Conservation (phyloP, 805 yeast genomes). For the Hanseniaspora thailandica region DNA sequence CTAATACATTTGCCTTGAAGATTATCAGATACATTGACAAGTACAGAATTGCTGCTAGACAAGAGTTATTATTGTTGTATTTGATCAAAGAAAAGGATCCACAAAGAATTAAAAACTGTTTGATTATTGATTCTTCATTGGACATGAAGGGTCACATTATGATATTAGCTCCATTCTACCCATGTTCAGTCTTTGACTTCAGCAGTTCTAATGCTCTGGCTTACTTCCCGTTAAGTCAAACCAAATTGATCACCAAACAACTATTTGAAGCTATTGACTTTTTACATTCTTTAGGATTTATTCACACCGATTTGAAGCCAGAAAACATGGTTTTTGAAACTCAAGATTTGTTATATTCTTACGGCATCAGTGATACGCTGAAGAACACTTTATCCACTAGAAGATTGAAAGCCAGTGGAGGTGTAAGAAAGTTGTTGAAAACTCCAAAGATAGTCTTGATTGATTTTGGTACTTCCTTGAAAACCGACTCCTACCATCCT, state of each 20-base stretch:
- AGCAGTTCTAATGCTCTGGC: conserved; percentile 69
- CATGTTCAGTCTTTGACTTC: conserved; percentile 80
- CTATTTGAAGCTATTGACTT: conserved; percentile 74
- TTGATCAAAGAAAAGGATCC: conserved; percentile 28
- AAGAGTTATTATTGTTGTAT: conserved; percentile 67
- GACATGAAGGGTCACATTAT: conserved; percentile 52
- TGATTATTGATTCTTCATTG: conserved; percentile 6
- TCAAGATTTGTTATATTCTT: conserved; percentile 21
- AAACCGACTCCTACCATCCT: conserved; percentile 87
- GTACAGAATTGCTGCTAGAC: conserved; percentile 89
- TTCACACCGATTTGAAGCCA: conserved; percentile 94
- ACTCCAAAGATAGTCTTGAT: conserved; percentile 79
- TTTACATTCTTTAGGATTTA: conserved; percentile 75
- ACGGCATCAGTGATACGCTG: conserved; percentile 20
- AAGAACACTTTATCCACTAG: conserved; percentile 23
- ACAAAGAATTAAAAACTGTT: conserved; percentile 24
- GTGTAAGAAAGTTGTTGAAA: conserved; percentile 35
- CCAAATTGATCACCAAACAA: conserved; percentile 80
- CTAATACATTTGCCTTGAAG: conserved; percentile 51
- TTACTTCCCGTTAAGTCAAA: conserved; percentile 90
- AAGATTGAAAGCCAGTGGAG: conserved; percentile 24
- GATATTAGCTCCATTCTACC: conserved; percentile 77
- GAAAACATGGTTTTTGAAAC: conserved; percentile 65
- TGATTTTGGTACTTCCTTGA: conserved; percentile 95
- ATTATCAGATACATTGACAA: conserved; percentile 85